A percentile compares a stretch with the other conserved stretches of the same genome.
Conservation (phyloP, 73 alveolate genomes). For the Durusdinium trenchii region DNA sequence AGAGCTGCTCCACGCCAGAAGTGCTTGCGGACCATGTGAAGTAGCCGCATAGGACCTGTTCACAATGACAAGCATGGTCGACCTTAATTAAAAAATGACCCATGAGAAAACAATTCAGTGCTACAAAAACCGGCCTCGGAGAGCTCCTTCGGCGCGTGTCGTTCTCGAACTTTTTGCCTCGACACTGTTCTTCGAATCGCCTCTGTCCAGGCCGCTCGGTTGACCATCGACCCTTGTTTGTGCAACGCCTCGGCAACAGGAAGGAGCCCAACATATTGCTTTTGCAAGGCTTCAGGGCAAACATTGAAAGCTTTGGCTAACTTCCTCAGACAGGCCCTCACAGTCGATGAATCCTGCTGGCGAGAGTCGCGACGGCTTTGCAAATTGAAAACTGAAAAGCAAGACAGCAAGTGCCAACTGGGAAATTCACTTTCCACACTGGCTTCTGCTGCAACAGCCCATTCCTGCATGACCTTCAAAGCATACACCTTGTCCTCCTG, state of each 20-base stretch:
- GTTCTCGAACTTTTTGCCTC: background rate
- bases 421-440: conserved; percentile 36
- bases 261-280: background rate
- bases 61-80: background rate
- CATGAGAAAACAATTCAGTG: background rate
- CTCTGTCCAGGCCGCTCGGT: conserved; percentile 30
- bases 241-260: conserved; percentile 21
- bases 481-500: background rate
- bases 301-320: background rate
- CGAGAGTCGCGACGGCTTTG: background rate
- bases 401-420: background rate
- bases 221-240: background rate
- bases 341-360: too few species aligned
- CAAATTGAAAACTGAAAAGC: background rate
- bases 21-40: background rate
- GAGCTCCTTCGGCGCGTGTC: background rate
- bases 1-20: background rate
- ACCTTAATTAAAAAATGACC: background rate
- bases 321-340: background rate
- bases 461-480: background rate
- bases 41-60: background rate
- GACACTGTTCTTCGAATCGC: background rate
- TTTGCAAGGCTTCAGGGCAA: background rate
- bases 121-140: background rate
- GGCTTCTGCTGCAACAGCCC: background rate